A percentile compares a stretch with the other conserved stretches of the same genome.
These are phyloP conservation scores for Solanum aculeatissimum DNA, from an alignment of 305 asterid species.

Conservation along the genomic window DNA sequence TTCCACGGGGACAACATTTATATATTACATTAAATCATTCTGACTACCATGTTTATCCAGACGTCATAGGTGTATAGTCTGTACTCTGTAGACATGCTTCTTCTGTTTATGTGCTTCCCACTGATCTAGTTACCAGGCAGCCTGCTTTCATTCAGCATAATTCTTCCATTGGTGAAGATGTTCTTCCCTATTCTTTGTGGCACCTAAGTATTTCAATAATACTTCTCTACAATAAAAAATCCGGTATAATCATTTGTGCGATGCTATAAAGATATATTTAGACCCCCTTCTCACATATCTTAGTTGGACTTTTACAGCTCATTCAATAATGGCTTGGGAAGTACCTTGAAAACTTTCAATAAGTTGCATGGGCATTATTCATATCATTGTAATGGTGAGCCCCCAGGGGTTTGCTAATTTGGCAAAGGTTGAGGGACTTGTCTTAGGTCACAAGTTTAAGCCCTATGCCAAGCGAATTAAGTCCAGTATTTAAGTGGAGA, in stretches of 20 bases:
- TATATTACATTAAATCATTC: neutral
- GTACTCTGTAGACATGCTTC: neutral
- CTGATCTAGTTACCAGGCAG: neutral
- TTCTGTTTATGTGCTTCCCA: neutral
- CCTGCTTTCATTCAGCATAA: neutral
- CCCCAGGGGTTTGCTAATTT: neutral
- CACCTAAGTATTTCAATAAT: neutral
- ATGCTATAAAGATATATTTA: neutral
- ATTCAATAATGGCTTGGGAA: neutral
- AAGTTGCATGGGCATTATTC: neutral
- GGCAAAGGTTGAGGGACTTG: neutral
- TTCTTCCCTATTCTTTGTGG: neutral
- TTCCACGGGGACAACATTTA: neutral
- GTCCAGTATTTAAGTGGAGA: neutral
- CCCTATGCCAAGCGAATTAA: neutral
- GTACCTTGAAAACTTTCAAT: neutral
- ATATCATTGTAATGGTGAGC: neutral
- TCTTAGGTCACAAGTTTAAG: neutral
- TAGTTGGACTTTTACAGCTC: neutral
- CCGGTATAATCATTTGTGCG: neutral
- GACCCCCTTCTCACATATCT: neutral
- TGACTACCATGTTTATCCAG: neutral
- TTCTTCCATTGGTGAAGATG: neutral
- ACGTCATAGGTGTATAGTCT: neutral
- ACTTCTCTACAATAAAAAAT: neutral